These are phyloP conservation scores for Paraphaeosphaeria sporulosa DNA, from an alignment of 2,329 filamentous ascomycete species.

Conservation along the genomic window DNA sequence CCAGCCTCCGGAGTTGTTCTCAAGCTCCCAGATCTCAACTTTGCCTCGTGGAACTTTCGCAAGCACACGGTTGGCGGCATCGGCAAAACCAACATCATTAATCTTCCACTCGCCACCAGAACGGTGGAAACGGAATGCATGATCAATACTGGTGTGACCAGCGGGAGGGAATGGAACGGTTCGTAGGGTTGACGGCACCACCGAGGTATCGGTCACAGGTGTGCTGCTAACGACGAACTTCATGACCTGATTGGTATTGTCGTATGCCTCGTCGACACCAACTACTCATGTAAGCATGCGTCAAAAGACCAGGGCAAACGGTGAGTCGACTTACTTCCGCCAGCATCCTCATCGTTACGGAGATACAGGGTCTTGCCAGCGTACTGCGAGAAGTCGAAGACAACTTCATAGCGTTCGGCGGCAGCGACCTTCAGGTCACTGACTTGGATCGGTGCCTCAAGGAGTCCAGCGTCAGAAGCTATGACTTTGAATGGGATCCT, in stretches of 20 bases:
- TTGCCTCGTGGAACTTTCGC: slow-evolving; percentile 41
- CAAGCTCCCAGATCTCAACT: slow-evolving; percentile 43
- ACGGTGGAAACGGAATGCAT: slow-evolving; percentile 41
- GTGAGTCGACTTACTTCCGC: slow-evolving; percentile 56
- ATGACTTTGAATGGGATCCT: slow-evolving; percentile 62
- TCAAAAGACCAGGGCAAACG: slow-evolving; percentile 24
- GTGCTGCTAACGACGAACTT: slow-evolving; percentile 31
- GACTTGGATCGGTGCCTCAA: slow-evolving; percentile 50
- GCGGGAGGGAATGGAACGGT: slow-evolving; percentile 38
- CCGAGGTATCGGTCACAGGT: slow-evolving; percentile 23
- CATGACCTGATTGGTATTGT: slow-evolving; percentile 53
- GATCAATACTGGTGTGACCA: slow-evolving; percentile 30
- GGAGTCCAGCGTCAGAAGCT: slow-evolving; percentile 58
- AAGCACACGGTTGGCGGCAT: slow-evolving; percentile 35
- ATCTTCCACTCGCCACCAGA: slow-evolving; percentile 38
- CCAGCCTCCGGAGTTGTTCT: slow-evolving; percentile 60
- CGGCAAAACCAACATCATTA: slow-evolving; percentile 38
- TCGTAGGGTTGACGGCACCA: slow-evolving; percentile 23
- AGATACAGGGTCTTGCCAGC: slow-evolving; percentile 59
- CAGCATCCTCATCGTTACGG: slow-evolving; percentile 51
- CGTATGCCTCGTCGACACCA: slow-evolving; percentile 13
- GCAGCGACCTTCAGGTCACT: slow-evolving; percentile 57
- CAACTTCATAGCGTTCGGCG: slow-evolving; percentile 65
- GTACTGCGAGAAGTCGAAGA: slow-evolving; percentile 63
- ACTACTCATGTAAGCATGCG: not conserved